A percentile compares a stretch with the other conserved stretches of the same genome.
Evolutionary conservation across 2,329 filamentous ascomycete species (phyloP).

Genomic region (Ploettnerulaceae sp.): DNA sequence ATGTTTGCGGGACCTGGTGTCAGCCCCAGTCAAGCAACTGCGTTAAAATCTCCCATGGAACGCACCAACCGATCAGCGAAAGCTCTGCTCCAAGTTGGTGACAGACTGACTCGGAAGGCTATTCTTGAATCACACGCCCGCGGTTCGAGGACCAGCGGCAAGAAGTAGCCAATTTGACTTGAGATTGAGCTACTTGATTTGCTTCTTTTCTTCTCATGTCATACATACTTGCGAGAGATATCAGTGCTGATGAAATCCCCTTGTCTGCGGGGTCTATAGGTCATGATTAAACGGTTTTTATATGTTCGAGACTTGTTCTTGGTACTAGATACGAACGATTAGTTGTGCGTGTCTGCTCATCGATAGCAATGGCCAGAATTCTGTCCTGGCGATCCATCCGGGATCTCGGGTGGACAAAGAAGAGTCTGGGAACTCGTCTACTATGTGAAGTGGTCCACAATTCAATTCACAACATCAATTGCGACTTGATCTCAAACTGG

Average conservation of each 20-base stretch:
- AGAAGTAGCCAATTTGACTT: constrained; percentile 18
- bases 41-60: neutral
- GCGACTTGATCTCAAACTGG: no score
- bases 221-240: constrained; percentile 10
- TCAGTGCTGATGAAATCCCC: constrained; percentile 27
- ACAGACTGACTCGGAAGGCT: constrained; percentile 24
- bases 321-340: constrained; percentile 15
- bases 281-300: constrained; percentile 27
- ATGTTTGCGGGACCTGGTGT: neutral
- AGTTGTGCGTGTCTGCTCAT: no score
- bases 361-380: constrained; percentile 14
- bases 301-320: constrained; percentile 12
- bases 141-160: constrained; percentile 8
- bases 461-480: no score
- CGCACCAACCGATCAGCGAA: constrained; percentile 8
- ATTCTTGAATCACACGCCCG: constrained; percentile 26
- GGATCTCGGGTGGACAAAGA: no score
- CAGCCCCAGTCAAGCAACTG: no score
- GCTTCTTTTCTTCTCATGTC: constrained; percentile 8
- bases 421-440: no score
- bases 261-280: constrained; percentile 24
- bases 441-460: no score
- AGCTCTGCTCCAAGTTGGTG: constrained; percentile 10
- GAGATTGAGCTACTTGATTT: constrained; percentile 1
- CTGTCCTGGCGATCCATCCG: neutral